phyloP scores from a whole-genome alignment of 1,284 basidiomycete species.

The Bondarzewia mesenterica region DNA sequence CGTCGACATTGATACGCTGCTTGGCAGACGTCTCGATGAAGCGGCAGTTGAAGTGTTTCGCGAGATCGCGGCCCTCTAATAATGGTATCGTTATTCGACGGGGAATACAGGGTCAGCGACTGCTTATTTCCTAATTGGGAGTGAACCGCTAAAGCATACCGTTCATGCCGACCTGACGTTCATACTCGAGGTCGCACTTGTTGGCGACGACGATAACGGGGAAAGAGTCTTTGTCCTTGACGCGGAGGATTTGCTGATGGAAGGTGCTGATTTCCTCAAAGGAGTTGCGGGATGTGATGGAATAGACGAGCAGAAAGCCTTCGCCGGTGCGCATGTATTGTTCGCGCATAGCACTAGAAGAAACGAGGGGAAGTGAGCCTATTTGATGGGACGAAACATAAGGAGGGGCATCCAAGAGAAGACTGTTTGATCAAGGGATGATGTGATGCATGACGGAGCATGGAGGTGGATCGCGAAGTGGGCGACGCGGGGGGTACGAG shows the following conservation, averaged over 20 bases:
- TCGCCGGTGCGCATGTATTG: conserved; percentile 98
- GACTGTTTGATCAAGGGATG: neutral
- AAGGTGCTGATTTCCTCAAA: conserved; percentile 98
- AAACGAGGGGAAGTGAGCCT: neutral
- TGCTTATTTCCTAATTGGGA: conserved; percentile 1
- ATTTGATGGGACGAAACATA: neutral
- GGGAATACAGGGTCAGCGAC: too few species aligned
- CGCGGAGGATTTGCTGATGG: conserved; percentile 94
- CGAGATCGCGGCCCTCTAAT: conserved; percentile 93
- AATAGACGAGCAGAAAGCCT: conserved; percentile 98
- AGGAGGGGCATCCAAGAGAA: neutral
- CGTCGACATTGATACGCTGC: conserved; percentile 97
- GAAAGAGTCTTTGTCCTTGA: conserved; percentile 98
- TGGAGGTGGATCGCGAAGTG: neutral
- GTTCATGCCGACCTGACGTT: conserved; percentile 94
- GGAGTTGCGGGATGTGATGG: conserved; percentile 95
- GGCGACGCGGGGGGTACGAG: neutral
- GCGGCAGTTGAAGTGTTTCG: conserved; percentile 93
- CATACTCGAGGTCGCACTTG: conserved; percentile 98
- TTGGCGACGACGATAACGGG: conserved; percentile 98
- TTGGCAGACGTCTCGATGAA: conserved; percentile 99
- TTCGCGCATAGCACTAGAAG: conserved; percentile 85
- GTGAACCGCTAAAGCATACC: conserved; percentile 42
- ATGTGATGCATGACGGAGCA: neutral
- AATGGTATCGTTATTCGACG: neutral